Percentiles rank a stretch among this genome's conserved stretches.
phyloP scores from a whole-genome alignment of 257 asterid genomes.

The Solanum pinnatisectum region DNA sequence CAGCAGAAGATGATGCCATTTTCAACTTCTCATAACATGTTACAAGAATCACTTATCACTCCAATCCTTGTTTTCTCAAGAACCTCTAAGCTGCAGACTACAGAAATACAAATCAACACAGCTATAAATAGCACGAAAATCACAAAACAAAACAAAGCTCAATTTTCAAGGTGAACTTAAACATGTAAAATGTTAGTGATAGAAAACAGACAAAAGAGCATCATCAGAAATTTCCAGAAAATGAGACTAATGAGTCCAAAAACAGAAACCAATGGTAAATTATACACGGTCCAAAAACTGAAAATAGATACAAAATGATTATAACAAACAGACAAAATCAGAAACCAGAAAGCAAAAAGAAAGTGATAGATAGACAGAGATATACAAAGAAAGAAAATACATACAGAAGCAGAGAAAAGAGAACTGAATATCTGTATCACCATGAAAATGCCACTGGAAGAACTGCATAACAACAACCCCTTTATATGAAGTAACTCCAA shows the following conservation, averaged over 20 bases:
- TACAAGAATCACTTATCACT: constrained; percentile 17
- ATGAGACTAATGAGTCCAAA: background rate
- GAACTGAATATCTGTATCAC: background rate
- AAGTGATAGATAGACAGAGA: background rate
- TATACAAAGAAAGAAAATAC: background rate
- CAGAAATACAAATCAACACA: background rate
- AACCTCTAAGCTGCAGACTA: constrained; percentile 1
- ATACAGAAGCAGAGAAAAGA: background rate
- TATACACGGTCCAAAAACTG: background rate
- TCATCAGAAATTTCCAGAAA: background rate
- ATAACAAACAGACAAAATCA: background rate
- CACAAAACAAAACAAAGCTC: background rate
- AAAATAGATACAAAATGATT: background rate
- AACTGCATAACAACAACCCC: background rate
- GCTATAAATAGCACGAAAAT: background rate
- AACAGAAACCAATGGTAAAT: background rate
- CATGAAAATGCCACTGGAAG: background rate
- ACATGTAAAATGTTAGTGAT: background rate
- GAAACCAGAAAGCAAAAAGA: background rate
- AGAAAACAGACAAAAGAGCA: background rate
- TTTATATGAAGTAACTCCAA: constrained; percentile 5
- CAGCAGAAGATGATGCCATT: constrained; percentile 26
- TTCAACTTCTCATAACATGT: constrained; percentile 11
- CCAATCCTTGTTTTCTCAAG: constrained; percentile 17
- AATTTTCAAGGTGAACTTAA: background rate